Percentiles rank a stretch among this genome's conserved stretches.
Conservation (phyloP, 768 basidiomycete genomes). For the Tricholomella constricta region DNA sequence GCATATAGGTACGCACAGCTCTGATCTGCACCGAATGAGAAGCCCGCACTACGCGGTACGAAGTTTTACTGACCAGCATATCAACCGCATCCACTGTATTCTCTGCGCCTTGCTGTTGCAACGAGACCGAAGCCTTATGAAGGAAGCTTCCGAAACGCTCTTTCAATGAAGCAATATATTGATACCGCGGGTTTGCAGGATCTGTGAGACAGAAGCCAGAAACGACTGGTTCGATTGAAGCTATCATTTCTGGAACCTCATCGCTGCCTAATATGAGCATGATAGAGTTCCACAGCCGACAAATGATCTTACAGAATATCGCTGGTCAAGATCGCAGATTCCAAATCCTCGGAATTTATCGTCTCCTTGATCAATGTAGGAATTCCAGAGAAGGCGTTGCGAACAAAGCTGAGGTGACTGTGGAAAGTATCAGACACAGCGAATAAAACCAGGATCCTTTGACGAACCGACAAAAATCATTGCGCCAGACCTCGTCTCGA, state of each 20-base stretch:
- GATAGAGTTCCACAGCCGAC: background rate
- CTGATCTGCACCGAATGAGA: conserved; percentile 45
- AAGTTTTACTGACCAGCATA: conserved; percentile 52
- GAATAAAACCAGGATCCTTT: background rate
- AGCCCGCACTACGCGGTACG: background rate
- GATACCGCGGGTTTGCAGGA: conserved; percentile 61
- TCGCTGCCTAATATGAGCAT: conserved; percentile 42
- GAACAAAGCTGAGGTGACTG: conserved; percentile 71
- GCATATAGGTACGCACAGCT: conserved; percentile 69
- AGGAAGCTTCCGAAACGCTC: conserved; percentile 69
- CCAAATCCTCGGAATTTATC: conserved; percentile 50
- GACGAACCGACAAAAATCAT: conserved; percentile 79
- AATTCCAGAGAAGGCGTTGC: conserved; percentile 74
- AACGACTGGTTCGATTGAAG: conserved; percentile 56
- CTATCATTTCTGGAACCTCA: conserved; percentile 80
- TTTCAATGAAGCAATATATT: conserved; percentile 58
- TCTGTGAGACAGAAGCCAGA: conserved; percentile 72
- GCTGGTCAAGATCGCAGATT: conserved; percentile 46
- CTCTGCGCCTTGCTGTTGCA: conserved; percentile 75
- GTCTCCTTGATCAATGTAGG: conserved; percentile 63
- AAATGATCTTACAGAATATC: conserved; percentile 65
- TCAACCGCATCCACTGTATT: conserved; percentile 82
- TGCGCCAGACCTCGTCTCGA: conserved; percentile 71
- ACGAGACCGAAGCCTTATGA: conserved; percentile 65
- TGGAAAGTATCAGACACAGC: background rate